These are phyloP conservation scores for Suillus discolor DNA, from an alignment of 768 basidiomycete species.

Conservation along the genomic window DNA sequence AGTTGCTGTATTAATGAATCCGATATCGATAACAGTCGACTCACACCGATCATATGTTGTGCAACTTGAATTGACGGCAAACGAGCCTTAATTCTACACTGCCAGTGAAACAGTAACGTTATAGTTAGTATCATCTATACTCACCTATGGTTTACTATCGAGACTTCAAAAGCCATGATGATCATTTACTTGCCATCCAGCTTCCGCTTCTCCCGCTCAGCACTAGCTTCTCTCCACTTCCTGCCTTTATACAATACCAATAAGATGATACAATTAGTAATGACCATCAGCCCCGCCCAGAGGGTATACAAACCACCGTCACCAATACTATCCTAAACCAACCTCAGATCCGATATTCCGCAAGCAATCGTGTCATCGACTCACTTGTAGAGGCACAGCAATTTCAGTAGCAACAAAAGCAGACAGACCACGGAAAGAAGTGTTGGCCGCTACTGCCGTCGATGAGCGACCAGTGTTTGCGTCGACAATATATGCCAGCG, in stretches of 20 bases:
- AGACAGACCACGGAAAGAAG: slow-evolving; percentile 66
- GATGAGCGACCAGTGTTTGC: slow-evolving; percentile 82
- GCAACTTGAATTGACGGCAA: too few species aligned
- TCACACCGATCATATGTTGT: neutral
- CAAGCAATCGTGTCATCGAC: neutral
- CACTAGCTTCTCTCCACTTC: slow-evolving; percentile 56
- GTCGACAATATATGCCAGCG: slow-evolving; percentile 85
- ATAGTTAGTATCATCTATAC: too few species aligned
- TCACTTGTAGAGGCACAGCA: slow-evolving; percentile 68
- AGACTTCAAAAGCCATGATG: too few species aligned
- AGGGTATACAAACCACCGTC: slow-evolving; percentile 32
- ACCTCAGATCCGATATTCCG: neutral
- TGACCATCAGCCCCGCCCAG: slow-evolving; percentile 56
- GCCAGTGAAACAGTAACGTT: too few species aligned
- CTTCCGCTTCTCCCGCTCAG: slow-evolving; percentile 40
- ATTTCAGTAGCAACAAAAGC: slow-evolving; percentile 75
- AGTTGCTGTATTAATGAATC: too few species aligned
- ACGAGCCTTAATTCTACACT: too few species aligned
- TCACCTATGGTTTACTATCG: too few species aligned
- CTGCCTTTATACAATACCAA: slow-evolving; percentile 61
- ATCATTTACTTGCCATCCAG: neutral
- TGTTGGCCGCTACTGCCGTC: slow-evolving; percentile 75
- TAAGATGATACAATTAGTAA: slow-evolving; percentile 55
- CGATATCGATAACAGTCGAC: neutral
- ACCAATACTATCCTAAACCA: slow-evolving; percentile 15